Evolutionary conservation across 768 basidiomycete genomes (phyloP).

Genomic region (Phylloporus arenicola): DNA sequence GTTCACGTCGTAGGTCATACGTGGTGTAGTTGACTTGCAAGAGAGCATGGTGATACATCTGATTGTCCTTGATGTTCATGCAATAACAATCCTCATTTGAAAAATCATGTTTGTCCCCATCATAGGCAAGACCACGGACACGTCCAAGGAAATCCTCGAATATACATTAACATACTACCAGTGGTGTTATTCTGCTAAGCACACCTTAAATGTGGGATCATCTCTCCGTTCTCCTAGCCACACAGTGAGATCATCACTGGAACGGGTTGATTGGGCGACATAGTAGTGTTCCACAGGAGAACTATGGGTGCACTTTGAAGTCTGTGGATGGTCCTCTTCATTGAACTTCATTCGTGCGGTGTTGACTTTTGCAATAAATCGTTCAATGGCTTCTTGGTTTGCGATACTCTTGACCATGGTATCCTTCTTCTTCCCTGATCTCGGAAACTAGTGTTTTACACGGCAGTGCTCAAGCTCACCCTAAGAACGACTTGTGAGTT

Average conservation of each 20-base stretch:
- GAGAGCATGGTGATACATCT: slow-evolving; percentile 24
- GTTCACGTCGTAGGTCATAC: slow-evolving; percentile 23
- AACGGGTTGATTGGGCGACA: neutral
- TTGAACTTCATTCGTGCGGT: neutral
- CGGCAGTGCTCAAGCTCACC: slow-evolving; percentile 33
- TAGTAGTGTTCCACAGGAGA: neutral
- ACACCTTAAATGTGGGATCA: neutral
- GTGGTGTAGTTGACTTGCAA: slow-evolving; percentile 28
- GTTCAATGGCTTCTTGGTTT: slow-evolving; percentile 12
- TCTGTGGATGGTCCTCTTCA: neutral
- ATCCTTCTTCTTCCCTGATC: slow-evolving; percentile 30
- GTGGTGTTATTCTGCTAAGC: neutral
- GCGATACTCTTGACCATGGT: slow-evolving; percentile 27
- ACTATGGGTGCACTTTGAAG: neutral
- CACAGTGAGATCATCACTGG: neutral
- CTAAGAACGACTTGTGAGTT: neutral
- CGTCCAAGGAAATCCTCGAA: neutral
- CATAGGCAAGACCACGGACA: neutral
- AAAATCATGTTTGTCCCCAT: neutral
- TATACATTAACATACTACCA: neutral
- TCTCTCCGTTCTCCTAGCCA: neutral
- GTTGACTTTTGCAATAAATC: neutral
- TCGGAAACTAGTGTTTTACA: slow-evolving; percentile 33
- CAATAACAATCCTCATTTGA: slow-evolving; percentile 12
- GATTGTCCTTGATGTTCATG: no score